Percentiles rank a stretch among this genome's conserved stretches.
Evolutionary conservation across 163 green algal genomes (phyloP).

Genomic region (Trebouxia gelatinosa): DNA sequence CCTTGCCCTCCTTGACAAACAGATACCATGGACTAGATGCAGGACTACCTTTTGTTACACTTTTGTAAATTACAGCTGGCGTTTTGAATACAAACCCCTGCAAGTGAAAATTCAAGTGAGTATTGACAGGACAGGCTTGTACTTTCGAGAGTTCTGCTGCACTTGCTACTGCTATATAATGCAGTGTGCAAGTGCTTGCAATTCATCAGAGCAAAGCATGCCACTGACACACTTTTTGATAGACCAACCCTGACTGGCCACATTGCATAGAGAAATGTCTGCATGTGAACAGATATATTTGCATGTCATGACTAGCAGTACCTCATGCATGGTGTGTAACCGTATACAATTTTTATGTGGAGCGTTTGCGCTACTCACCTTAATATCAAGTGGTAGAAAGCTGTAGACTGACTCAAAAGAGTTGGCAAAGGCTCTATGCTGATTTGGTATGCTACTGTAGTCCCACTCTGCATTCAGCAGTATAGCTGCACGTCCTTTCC

Average conservation of each 20-base stretch:
- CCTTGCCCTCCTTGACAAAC: slow-evolving; percentile 41
- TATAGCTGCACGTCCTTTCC: slow-evolving; percentile 28
- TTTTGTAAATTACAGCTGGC: slow-evolving; percentile 54
- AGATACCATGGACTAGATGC: slow-evolving; percentile 47
- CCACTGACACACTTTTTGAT: background rate
- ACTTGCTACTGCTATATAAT: too few species aligned
- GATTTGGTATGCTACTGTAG: background rate
- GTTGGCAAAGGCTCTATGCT: slow-evolving; percentile 36
- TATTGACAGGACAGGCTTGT: too few species aligned
- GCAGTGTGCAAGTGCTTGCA: too few species aligned
- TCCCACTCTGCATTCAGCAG: slow-evolving; percentile 53
- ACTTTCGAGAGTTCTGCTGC: too few species aligned
- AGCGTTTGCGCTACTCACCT: too few species aligned
- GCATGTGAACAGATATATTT: background rate
- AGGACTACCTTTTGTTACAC: slow-evolving; percentile 33
- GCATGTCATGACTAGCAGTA: background rate
- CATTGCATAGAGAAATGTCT: too few species aligned
- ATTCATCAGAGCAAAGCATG: too few species aligned
- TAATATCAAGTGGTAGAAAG: slow-evolving; percentile 54
- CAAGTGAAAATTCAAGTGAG: background rate
- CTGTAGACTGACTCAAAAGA: slow-evolving; percentile 56
- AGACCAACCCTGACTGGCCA: background rate
- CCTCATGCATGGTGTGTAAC: background rate
- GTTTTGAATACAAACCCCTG: slow-evolving; percentile 43
- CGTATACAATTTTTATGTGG: background rate